phyloP scores from a whole-genome alignment of 306 rosid species.

The Glycine soja region DNA sequence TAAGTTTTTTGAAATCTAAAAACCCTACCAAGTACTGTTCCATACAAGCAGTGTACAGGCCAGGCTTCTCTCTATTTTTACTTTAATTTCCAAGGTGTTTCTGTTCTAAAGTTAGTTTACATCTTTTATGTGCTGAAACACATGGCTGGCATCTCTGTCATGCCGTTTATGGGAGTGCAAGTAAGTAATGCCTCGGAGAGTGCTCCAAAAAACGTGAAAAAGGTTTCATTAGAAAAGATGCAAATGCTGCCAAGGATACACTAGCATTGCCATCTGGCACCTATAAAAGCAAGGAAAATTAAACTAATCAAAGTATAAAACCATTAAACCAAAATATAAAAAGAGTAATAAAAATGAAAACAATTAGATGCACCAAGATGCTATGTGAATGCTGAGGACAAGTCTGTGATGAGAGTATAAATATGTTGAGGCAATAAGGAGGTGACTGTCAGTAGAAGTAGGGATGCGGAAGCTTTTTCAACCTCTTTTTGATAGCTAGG shows the following conservation, averaged over 20 bases:
- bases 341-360: too few species aligned
- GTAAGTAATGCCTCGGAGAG: slow-evolving; percentile 52
- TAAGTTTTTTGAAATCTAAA: slow-evolving; percentile 43
- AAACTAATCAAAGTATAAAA: too few species aligned
- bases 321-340: too few species aligned
- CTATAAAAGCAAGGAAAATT: too few species aligned
- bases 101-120: slow-evolving; percentile 61
- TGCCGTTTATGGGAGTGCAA: slow-evolving; percentile 55
- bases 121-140: slow-evolving; percentile 73
- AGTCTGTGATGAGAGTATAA: slow-evolving; percentile 49
- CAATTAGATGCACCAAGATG: too few species aligned
- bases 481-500: slow-evolving; percentile 38
- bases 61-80: slow-evolving; percentile 4
- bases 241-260: slow-evolving; percentile 1
- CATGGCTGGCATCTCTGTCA: slow-evolving; percentile 61
- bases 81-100: slow-evolving; percentile 40
- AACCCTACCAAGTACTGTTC: slow-evolving; percentile 54
- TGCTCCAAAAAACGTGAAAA: slow-evolving; percentile 53
- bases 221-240: slow-evolving; percentile 31
- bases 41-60: slow-evolving; percentile 25
- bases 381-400: slow-evolving; percentile 28
- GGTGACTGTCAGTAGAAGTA: slow-evolving; percentile 53
- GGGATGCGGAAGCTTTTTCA: slow-evolving; percentile 45
- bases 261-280: slow-evolving; percentile 29
- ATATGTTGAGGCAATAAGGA: slow-evolving; percentile 57